A percentile compares a stretch with the other conserved stretches of the same genome.
Conservation (phyloP, 1,139 yeast genomes). For the Geotrichum europaeum region DNA sequence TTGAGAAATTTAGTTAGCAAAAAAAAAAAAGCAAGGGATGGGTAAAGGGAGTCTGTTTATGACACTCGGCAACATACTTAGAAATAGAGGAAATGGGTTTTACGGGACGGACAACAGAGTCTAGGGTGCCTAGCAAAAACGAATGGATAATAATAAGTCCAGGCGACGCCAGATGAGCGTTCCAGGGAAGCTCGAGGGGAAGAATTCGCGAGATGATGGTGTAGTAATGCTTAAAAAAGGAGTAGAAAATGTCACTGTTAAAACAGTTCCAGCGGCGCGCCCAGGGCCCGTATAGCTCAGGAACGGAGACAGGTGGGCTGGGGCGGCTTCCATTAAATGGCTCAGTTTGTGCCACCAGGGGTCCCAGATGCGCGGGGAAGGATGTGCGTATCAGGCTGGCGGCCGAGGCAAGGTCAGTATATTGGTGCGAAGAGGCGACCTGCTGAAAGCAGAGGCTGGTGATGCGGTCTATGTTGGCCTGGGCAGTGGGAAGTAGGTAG, state of each 20-base stretch:
- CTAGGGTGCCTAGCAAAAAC: conserved; percentile 32
- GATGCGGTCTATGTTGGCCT: conserved; percentile 37
- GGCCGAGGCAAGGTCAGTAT: conserved; percentile 18
- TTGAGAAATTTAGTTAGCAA: not conserved
- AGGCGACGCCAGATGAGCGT: conserved; percentile 34
- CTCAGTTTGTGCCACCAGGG: conserved; percentile 24
- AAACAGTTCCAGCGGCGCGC: conserved; percentile 55
- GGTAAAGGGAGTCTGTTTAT: not conserved
- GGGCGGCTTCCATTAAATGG: not conserved
- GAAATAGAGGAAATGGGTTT: conserved; percentile 7
- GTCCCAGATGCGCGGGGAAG: conserved; percentile 27
- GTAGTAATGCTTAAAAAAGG: conserved; percentile 67
- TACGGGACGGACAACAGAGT: conserved; percentile 28
- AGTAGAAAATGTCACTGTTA: conserved; percentile 54
- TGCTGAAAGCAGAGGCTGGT: conserved; percentile 29
- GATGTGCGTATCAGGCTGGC: conserved; percentile 22
- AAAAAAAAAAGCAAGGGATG: not conserved
- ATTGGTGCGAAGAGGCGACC: conserved; percentile 10
- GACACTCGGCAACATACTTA: not conserved
- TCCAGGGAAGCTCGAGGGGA: conserved; percentile 26
- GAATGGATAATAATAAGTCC: conserved; percentile 35
- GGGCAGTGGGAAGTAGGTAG: conserved; percentile 49
- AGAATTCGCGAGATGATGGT: conserved; percentile 30
- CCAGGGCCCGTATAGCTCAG: conserved; percentile 60
- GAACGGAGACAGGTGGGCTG: conserved; percentile 1